These are phyloP conservation scores for Magnaporthiopsis rhizophila DNA, from an alignment of 2,329 filamentous ascomycete genomes.

Conservation along the genomic window DNA sequence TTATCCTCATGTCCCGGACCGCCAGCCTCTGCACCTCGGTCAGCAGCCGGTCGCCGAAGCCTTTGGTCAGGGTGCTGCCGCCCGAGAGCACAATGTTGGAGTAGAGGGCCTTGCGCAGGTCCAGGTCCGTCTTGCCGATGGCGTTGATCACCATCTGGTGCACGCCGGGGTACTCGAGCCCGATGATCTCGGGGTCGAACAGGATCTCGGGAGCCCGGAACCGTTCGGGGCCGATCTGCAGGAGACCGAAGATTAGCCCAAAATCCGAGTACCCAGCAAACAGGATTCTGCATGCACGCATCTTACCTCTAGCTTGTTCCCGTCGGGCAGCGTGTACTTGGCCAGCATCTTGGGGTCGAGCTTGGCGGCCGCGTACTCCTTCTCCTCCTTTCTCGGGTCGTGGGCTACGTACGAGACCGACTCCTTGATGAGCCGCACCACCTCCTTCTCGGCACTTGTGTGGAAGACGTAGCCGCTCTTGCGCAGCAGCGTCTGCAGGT, in stretches of 20 bases:
- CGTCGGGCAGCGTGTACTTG: slow-evolving; percentile 98
- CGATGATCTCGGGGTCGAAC: slow-evolving; percentile 95
- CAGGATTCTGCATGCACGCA: background rate
- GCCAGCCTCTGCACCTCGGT: slow-evolving; percentile 88
- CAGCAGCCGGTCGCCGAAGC: slow-evolving; percentile 87
- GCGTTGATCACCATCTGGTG: slow-evolving; percentile 97
- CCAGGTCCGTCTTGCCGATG: slow-evolving; percentile 90
- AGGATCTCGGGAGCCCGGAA: slow-evolving; percentile 96
- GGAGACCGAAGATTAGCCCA: background rate
- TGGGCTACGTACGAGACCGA: slow-evolving; percentile 99
- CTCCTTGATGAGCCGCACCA: slow-evolving; percentile 99
- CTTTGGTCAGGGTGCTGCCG: slow-evolving; percentile 91
- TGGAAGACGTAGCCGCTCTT: slow-evolving; percentile 99
- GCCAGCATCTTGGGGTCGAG: slow-evolving; percentile 99
- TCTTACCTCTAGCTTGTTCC: slow-evolving; percentile 23
- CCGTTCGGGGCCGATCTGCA: slow-evolving; percentile 78
- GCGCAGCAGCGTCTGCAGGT: slow-evolving; percentile 99
- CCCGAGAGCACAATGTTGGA: slow-evolving; percentile 96
- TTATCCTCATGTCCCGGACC: slow-evolving; percentile 98
- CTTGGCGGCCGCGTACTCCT: slow-evolving; percentile 99
- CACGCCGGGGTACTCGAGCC: slow-evolving; percentile 90
- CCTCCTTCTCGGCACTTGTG: slow-evolving; percentile 99
- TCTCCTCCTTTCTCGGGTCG: slow-evolving; percentile 85
- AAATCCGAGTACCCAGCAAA: too few species aligned
- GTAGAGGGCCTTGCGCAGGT: slow-evolving; percentile 87